A percentile compares a stretch with the other conserved stretches of the same genome.
These are phyloP conservation scores for Dryas drummondii DNA, from an alignment of 306 rosid species.

Conservation along the genomic window DNA sequence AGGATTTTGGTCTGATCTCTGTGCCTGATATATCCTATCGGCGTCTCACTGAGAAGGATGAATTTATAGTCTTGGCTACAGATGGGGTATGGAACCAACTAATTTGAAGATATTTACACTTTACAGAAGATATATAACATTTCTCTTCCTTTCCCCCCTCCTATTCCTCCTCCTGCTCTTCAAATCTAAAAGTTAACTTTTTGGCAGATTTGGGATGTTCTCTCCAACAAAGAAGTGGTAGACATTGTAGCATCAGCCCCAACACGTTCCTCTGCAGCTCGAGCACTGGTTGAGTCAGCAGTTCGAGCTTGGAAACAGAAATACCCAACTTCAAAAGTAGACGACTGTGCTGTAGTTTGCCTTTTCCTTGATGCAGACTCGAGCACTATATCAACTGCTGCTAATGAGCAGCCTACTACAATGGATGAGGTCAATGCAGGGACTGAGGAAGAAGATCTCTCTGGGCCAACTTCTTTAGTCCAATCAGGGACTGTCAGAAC, in stretches of 20 bases:
- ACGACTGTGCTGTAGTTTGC: slow-evolving; percentile 94
- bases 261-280: slow-evolving; percentile 63
- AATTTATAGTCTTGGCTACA: slow-evolving; percentile 88
- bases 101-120: slow-evolving; percentile 6
- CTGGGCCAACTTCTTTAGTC: slow-evolving; percentile 33
- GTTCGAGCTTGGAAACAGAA: slow-evolving; percentile 78
- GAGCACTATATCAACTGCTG: slow-evolving; percentile 44
- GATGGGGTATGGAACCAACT: slow-evolving; percentile 71
- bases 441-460: slow-evolving; percentile 29
- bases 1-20: slow-evolving; percentile 94
- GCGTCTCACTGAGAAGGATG: slow-evolving; percentile 66
- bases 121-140: background rate
- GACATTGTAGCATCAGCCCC: slow-evolving; percentile 78
- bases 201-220: slow-evolving; percentile 92
- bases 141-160: background rate
- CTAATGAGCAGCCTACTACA: slow-evolving; percentile 42
- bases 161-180: background rate
- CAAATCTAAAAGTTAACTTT: slow-evolving; percentile 19
- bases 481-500: slow-evolving; percentile 52
- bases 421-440: slow-evolving; percentile 32
- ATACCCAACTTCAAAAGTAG: slow-evolving; percentile 93
- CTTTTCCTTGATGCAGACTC: slow-evolving; percentile 66
- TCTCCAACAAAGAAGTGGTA: slow-evolving; percentile 90
- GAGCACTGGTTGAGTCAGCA: slow-evolving; percentile 83
- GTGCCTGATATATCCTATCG: slow-evolving; percentile 84